Conservation (phyloP, 257 asterid genomes). For the Cynanchum wilfordii region DNA sequence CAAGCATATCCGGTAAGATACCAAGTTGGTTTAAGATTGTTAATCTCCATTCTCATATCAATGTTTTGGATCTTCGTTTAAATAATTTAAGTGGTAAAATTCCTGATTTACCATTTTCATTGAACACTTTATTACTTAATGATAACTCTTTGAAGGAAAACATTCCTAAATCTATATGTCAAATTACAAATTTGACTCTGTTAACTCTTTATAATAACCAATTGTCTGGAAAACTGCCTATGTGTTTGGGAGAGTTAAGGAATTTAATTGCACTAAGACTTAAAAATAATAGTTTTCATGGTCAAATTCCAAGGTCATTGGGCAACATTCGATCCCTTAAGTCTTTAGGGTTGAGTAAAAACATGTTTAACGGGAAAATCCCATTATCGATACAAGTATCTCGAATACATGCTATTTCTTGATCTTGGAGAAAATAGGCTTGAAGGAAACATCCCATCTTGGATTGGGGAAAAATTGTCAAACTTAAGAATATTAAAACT, state of each 20-base stretch:
- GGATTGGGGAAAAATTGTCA: conserved; percentile 23
- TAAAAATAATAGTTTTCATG: conserved; percentile 17
- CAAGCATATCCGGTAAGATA: conserved; percentile 12
- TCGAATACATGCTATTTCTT: conserved; percentile 1
- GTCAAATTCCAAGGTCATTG: conserved; percentile 25
- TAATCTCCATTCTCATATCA: no score
- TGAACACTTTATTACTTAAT: neutral
- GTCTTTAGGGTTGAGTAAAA: conserved; percentile 20
- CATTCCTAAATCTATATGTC: neutral
- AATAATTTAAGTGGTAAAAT: neutral
- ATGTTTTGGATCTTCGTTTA: no score
- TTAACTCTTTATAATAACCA: conserved; percentile 16
- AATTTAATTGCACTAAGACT: conserved; percentile 1
- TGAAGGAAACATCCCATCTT: conserved; percentile 17
- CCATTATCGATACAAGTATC: neutral
- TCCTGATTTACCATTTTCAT: neutral
- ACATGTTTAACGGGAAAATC: conserved; percentile 8
- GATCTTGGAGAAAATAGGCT: conserved; percentile 4
- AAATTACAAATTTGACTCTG: no score
- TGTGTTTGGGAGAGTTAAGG: conserved; percentile 15
- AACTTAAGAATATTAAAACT: conserved; percentile 19
- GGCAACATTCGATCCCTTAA: conserved; percentile 15
- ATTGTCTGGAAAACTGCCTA: neutral
- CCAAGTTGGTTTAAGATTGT: neutral
- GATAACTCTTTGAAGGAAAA: neutral